Percentiles rank a stretch among this genome's conserved stretches.
Evolutionary conservation across 148 eudicot genomes (phyloP).

Genomic region (Silene conica): DNA sequence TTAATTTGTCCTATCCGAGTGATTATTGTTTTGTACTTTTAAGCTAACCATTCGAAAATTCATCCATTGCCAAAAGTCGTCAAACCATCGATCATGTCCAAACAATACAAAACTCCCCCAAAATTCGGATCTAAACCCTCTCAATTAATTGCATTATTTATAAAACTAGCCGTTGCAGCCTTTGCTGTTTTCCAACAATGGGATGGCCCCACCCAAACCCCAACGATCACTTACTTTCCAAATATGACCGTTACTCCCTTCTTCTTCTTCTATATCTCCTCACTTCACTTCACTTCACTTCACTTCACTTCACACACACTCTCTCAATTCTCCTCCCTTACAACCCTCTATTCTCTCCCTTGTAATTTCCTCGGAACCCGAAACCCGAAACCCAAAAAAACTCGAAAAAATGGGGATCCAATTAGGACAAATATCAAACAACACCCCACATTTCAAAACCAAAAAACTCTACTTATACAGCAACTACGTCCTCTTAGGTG

Average conservation of each 20-base stretch:
- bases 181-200: constrained; percentile 6
- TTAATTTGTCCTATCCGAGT: too few species aligned
- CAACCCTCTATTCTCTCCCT: constrained; percentile 18
- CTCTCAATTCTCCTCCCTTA: background rate
- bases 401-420: constrained; percentile 22
- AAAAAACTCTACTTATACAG: constrained; percentile 43
- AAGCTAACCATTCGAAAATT: too few species aligned
- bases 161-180: constrained; percentile 36
- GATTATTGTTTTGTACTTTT: too few species aligned
- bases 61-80: background rate
- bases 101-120: background rate
- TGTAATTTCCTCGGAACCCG: background rate
- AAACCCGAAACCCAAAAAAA: background rate
- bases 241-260: constrained; percentile 32
- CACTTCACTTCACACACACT: constrained; percentile 8
- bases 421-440: constrained; percentile 21
- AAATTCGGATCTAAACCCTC: background rate
- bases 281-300: background rate
- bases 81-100: constrained; percentile 6
- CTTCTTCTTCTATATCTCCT: constrained; percentile 18
- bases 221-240: constrained; percentile 10
- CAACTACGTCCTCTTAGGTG: constrained; percentile 51
- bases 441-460: constrained; percentile 37
- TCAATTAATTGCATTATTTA: too few species aligned
- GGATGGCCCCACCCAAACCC: constrained; percentile 14